Conservation (phyloP, 495 filamentous ascomycete species). For the Hypoxylon lienhwacheense region DNA sequence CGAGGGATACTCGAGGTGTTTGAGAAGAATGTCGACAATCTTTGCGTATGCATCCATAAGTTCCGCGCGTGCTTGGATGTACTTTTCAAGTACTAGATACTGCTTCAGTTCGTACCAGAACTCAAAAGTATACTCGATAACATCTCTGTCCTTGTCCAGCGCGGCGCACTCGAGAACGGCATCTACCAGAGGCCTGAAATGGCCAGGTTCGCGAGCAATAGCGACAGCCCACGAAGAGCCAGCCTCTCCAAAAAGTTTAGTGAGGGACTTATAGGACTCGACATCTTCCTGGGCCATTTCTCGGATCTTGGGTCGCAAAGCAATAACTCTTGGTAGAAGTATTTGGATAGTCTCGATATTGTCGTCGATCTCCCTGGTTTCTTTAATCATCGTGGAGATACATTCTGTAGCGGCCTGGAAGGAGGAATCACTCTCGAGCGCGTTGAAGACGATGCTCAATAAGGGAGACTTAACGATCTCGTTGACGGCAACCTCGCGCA, state of each 20-base stretch:
- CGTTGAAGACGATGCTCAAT: constrained; percentile 76
- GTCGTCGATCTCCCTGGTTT: constrained; percentile 92
- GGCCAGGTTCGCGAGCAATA: constrained; percentile 76
- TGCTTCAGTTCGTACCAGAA: constrained; percentile 99
- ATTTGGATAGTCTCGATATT: constrained; percentile 76
- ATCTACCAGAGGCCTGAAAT: constrained; percentile 87
- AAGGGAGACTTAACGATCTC: constrained; percentile 85
- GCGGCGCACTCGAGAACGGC: constrained; percentile 87
- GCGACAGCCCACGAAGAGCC: constrained; percentile 92
- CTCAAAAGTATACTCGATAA: constrained; percentile 85
- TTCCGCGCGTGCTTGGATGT: constrained; percentile 74
- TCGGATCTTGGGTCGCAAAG: constrained; percentile 75
- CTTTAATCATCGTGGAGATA: constrained; percentile 83
- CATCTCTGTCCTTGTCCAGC: constrained; percentile 83
- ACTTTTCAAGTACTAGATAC: constrained; percentile 86
- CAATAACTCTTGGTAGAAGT: constrained; percentile 81
- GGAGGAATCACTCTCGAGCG: constrained; percentile 70
- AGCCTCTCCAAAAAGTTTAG: constrained; percentile 87
- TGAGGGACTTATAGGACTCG: constrained; percentile 86
- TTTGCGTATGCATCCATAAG: constrained; percentile 79
- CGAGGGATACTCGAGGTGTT: constrained; percentile 86
- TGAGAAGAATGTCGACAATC: constrained; percentile 90
- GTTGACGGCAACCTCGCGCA: constrained; percentile 82
- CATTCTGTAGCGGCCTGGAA: constrained; percentile 93
- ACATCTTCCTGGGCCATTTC: constrained; percentile 77